These are phyloP conservation scores for Clonostachys chloroleuca DNA, from an alignment of 2,329 filamentous ascomycete genomes.

Conservation along the genomic window DNA sequence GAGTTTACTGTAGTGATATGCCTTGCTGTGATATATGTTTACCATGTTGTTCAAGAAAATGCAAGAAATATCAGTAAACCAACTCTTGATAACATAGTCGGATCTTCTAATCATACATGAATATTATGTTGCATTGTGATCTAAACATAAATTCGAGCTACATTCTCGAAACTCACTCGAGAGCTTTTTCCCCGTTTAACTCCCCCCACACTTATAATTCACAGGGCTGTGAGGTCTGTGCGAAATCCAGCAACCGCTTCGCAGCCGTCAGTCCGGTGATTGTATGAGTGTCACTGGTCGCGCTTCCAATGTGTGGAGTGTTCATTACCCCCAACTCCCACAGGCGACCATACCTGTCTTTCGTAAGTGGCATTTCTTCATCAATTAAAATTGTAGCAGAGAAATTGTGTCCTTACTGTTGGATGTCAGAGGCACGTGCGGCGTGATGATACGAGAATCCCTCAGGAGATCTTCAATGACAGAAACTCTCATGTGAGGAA, in stretches of 20 bases:
- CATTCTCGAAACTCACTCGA: no score
- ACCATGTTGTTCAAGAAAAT: no score
- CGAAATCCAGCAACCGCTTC: conserved; percentile 9
- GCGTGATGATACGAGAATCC: conserved; percentile 22
- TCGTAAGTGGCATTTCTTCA: conserved; percentile 26
- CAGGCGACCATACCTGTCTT: conserved; percentile 22
- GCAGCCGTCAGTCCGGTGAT: conserved; percentile 18
- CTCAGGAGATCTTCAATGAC: conserved; percentile 22
- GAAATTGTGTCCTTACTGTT: conserved; percentile 22
- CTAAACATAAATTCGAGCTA: no score
- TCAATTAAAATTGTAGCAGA: conserved; percentile 17
- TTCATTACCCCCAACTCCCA: conserved; percentile 29
- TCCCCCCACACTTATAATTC: no score
- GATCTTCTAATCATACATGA: no score
- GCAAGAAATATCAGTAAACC: no score
- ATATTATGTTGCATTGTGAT: no score
- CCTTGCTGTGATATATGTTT: no score
- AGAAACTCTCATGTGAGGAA: conserved; percentile 19
- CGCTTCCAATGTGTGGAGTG: conserved; percentile 39
- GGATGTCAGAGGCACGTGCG: conserved; percentile 28
- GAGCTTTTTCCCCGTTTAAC: no score
- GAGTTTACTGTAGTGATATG: no score
- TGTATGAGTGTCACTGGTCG: conserved; percentile 27
- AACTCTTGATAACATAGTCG: no score
- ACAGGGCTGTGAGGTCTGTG: not conserved